Percentiles rank a stretch among this genome's conserved stretches.
phyloP scores from a whole-genome alignment of 75 land plant genomes.

The Adiantum capillusveneris region DNA sequence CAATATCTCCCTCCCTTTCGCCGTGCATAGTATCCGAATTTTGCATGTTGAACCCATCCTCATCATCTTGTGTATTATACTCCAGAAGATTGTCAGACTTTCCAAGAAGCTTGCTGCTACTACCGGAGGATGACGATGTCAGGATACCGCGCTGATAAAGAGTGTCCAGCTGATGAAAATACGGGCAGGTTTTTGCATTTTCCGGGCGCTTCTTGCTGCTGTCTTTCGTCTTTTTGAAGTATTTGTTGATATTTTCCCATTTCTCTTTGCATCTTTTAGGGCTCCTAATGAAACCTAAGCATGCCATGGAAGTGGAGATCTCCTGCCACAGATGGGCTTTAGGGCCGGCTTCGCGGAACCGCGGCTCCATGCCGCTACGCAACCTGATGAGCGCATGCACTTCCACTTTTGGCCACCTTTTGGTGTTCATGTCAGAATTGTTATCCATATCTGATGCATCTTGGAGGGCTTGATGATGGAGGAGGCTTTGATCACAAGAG shows the following conservation, averaged over 20 bases:
- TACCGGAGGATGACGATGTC: not conserved
- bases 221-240: slow-evolving; percentile 58
- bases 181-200: slow-evolving; percentile 59
- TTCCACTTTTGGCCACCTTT: slow-evolving; percentile 67
- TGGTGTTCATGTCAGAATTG: slow-evolving; percentile 8
- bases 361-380: slow-evolving; percentile 41
- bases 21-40: too few relatives aligned
- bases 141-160: slow-evolving; percentile 26
- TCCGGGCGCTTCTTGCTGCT: slow-evolving; percentile 38
- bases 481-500: not conserved
- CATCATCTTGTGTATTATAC: not conserved
- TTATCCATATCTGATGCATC: not conserved
- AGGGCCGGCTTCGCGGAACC: slow-evolving; percentile 38
- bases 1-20: too few relatives aligned
- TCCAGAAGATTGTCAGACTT: not conserved
- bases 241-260: slow-evolving; percentile 91
- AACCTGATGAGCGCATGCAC: slow-evolving; percentile 56
- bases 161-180: slow-evolving; percentile 51
- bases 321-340: slow-evolving; percentile 69
- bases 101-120: not conserved
- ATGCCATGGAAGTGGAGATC: slow-evolving; percentile 40
- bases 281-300: slow-evolving; percentile 46
- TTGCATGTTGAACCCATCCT: too few relatives aligned
- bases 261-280: slow-evolving; percentile 78
- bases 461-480: not conserved